Evolutionary conservation across 2,329 filamentous ascomycete genomes (phyloP).

Genomic region (Claviceps cyperi): DNA sequence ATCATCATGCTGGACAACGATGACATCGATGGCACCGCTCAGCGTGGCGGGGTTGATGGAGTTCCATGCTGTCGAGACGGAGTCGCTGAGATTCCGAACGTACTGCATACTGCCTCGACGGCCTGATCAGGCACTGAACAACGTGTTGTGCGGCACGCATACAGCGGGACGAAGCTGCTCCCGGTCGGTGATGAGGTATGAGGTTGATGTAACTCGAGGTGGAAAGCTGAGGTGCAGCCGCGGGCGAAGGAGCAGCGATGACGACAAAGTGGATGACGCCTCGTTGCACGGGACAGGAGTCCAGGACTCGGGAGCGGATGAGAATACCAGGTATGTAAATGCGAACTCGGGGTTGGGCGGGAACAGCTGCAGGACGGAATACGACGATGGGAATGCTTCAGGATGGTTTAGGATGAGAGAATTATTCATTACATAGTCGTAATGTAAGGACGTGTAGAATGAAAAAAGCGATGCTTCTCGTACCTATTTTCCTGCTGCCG

Average conservation of each 20-base stretch:
- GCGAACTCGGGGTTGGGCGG: too few species aligned
- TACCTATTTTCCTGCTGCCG: too few species aligned
- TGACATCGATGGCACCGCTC: conserved; percentile 95
- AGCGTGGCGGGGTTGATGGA: conserved; percentile 96
- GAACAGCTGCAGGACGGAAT: too few species aligned
- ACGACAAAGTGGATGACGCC: neutral
- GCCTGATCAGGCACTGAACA: too few species aligned
- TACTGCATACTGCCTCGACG: conserved; percentile 66
- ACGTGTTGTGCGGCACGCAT: neutral
- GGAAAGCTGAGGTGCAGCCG: neutral
- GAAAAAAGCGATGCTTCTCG: too few species aligned
- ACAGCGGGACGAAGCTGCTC: neutral
- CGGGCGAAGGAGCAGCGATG: neutral
- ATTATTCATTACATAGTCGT: too few species aligned
- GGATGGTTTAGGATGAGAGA: too few species aligned
- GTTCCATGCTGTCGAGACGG: conserved; percentile 97
- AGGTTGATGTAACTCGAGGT: neutral
- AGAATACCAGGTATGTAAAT: neutral
- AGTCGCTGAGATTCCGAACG: conserved; percentile 87
- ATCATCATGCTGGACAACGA: conserved; percentile 94
- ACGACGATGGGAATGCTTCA: too few species aligned
- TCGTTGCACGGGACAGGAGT: neutral
- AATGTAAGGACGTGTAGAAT: too few species aligned
- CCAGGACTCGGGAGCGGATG: neutral
- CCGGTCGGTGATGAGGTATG: neutral